A percentile compares a stretch with the other conserved stretches of the same genome.
phyloP scores from a whole-genome alignment of 768 basidiomycete genomes.

The Panaeolus cyanescens region DNA sequence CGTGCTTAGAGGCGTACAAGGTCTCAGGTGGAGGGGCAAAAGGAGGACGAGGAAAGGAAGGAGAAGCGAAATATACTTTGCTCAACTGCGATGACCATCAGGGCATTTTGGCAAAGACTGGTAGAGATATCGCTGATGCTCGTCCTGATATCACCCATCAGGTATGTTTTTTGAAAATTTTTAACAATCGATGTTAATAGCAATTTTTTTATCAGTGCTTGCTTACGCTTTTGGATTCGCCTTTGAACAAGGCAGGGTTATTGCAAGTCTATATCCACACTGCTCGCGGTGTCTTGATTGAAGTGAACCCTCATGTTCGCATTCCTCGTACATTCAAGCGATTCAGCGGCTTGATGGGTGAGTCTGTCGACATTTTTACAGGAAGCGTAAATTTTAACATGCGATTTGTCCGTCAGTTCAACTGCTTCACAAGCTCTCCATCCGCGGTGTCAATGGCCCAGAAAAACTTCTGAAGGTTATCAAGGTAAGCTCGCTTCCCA shows the following conservation, averaged over 20 bases:
- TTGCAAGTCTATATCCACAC: slow-evolving; percentile 99
- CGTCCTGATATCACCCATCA: slow-evolving; percentile 99
- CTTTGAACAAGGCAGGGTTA: slow-evolving; percentile 94
- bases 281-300: slow-evolving; percentile 92
- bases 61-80: slow-evolving; percentile 93
- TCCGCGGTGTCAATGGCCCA: slow-evolving; percentile 93
- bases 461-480: slow-evolving; percentile 97
- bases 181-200: slow-evolving; percentile 6
- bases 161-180: slow-evolving; percentile 45
- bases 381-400: background rate
- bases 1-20: slow-evolving; percentile 94
- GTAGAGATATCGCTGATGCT: slow-evolving; percentile 98
- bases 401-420: slow-evolving; percentile 75
- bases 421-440: slow-evolving; percentile 93
- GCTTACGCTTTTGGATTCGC: slow-evolving; percentile 94
- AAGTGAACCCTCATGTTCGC: slow-evolving; percentile 96
- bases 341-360: slow-evolving; percentile 98
- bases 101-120: slow-evolving; percentile 96
- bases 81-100: slow-evolving; percentile 99
- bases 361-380: slow-evolving; percentile 7
- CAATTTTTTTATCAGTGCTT: slow-evolving; percentile 65
- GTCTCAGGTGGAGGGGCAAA: slow-evolving; percentile 66
- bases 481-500: slow-evolving; percentile 56
- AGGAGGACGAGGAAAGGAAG: slow-evolving; percentile 55
- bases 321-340: slow-evolving; percentile 99